These are phyloP conservation scores for Tuctoria greenei DNA, from an alignment of 176 grass and related monocot genomes.

Conservation along the genomic window DNA sequence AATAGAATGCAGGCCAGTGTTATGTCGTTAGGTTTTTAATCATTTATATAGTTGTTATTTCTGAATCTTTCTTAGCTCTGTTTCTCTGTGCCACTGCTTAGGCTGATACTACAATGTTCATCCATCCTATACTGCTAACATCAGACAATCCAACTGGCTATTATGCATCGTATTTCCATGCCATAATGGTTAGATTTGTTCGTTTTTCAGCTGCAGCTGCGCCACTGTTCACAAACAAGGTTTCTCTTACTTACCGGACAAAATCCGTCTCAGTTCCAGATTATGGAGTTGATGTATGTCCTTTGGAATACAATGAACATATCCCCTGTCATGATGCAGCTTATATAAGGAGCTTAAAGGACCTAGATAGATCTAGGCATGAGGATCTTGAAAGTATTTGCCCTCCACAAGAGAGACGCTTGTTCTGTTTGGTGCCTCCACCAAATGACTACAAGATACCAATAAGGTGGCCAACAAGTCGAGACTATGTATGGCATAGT, in stretches of 20 bases:
- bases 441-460: conserved; percentile 89
- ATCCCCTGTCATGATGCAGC: conserved; percentile 70
- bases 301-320: conserved; percentile 78
- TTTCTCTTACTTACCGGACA: conserved; percentile 49
- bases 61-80: neutral
- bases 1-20: neutral
- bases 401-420: conserved; percentile 45
- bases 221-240: conserved; percentile 57
- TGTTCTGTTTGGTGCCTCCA: conserved; percentile 89
- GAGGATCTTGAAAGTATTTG: conserved; percentile 86
- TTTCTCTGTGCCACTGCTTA: neutral
- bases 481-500: conserved; percentile 88
- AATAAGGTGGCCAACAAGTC: conserved; percentile 79
- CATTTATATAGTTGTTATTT: neutral
- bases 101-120: neutral
- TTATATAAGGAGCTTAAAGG: conserved; percentile 47
- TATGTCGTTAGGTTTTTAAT: neutral
- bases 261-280: conserved; percentile 51
- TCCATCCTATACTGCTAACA: neutral
- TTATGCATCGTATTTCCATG: conserved; percentile 6
- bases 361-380: conserved; percentile 59
- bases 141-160: neutral
- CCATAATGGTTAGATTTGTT: conserved; percentile 8
- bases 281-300: conserved; percentile 65
- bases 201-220: conserved; percentile 45